A percentile compares a stretch with the other conserved stretches of the same genome.
phyloP scores from a whole-genome alignment of 2,329 filamentous ascomycete species.

The Xylariales sp. region DNA sequence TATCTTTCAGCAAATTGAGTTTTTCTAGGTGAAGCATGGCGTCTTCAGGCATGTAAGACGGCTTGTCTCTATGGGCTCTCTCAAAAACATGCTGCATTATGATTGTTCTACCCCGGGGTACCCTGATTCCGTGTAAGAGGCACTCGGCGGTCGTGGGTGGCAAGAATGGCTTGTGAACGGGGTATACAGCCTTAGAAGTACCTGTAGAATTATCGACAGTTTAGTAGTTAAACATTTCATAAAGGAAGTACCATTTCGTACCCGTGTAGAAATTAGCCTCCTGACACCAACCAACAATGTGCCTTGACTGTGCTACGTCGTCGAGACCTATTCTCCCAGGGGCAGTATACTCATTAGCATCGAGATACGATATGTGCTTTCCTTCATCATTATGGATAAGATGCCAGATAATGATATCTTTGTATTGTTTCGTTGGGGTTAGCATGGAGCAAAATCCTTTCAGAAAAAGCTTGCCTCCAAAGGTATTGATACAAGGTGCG shows the following conservation, averaged over 20 bases:
- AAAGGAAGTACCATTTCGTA: neutral
- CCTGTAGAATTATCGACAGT: neutral
- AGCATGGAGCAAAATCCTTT: constrained; percentile 21
- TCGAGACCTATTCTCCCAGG: no score
- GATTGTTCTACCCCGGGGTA: constrained; percentile 4
- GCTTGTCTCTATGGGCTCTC: neutral
- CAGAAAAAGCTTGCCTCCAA: neutral
- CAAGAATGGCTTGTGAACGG: neutral
- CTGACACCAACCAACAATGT: constrained; percentile 7
- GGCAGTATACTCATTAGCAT: neutral
- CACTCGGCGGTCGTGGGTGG: neutral
- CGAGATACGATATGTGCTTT: constrained; percentile 12
- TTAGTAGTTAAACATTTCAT: neutral
- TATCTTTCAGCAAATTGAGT: neutral
- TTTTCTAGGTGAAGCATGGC: neutral
- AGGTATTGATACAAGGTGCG: neutral
- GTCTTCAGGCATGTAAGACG: neutral
- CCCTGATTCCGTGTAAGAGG: neutral
- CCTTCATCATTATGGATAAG: constrained; percentile 5
- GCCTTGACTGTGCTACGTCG: neutral
- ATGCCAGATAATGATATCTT: constrained; percentile 12
- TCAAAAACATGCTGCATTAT: neutral
- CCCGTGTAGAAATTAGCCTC: constrained; percentile 15
- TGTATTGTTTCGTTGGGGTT: neutral
- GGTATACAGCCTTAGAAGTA: neutral